Evolutionary conservation across 371 early-diverging fungal genomes (phyloP), one percentile per base, ranked within the genome.

Genomic region (Parasitella parasitica): DNA sequence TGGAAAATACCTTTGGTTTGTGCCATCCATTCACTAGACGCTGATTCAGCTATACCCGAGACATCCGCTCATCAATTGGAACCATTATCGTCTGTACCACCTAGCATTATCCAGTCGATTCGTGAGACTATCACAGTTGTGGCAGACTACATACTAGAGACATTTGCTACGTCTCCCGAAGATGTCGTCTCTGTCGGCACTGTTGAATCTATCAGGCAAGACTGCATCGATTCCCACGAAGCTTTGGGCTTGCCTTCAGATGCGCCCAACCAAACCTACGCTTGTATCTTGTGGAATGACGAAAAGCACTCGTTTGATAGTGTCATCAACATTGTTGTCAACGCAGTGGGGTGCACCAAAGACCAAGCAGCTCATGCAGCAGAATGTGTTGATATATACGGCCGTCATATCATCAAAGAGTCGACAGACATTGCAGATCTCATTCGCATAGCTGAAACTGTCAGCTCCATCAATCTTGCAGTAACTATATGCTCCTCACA

Each of bases 281-380:
- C 87, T 0, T 82, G 89, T 53, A 80, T 94, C 15, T 77, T 98
- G 39, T 98, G 97, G 97, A 97, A 98, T 73, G 98, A 98, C 73
- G 97, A 98, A 71, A 80, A 83, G 18, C 98, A 98, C 66, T 92
- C 94, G 2, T 97, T 95, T 74, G 83, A 91, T 59, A 92, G 92
- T 54, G 97, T 96, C 32, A 96, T 95, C 41, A 81, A 85, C 35
- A 85, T 89, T 46, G 88, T 94, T 34, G 74, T 74, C 18, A 76
- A 79, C 13, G 88, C 92, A 5, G 84, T 87, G 22, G 63, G 71
- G 16, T 89, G 90, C 69, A 64, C 85, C 3, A 66, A 74, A 34
- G 72, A 71, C 15, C 52, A 57, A 41, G 63, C 63, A 11, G 49
- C 57, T 11, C 35, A 63, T 34, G 50, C 27, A 9, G 80, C 77